Evolutionary conservation across 495 filamentous ascomycete species (phyloP).

Genomic region (Clohesyomyces aquaticus): DNA sequence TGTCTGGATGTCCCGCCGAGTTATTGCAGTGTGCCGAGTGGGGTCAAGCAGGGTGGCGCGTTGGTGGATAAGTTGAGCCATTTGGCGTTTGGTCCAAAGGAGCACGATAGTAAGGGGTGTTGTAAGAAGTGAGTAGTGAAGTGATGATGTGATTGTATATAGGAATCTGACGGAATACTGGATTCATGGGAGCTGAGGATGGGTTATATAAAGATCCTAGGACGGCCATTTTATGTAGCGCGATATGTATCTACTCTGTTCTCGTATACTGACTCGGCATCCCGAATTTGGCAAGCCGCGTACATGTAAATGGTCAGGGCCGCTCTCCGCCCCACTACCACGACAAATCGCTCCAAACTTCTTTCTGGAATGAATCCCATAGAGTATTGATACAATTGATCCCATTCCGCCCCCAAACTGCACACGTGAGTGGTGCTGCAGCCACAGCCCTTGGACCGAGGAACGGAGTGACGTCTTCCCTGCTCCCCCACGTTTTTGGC

Average conservation of each 20-base stretch:
- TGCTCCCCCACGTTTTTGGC: no score
- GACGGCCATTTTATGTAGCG: not conserved
- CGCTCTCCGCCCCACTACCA: no score
- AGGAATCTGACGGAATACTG: no score
- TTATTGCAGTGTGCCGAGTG: slow-evolving; percentile 71
- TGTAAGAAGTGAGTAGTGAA: slow-evolving; percentile 20
- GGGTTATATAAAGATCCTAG: not conserved
- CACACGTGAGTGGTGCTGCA: no score
- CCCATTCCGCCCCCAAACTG: no score
- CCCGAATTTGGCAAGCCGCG: not conserved
- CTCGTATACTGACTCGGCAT: no score
- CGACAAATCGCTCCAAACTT: no score
- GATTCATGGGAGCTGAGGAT: not conserved
- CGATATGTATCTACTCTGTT: not conserved
- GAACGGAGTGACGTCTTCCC: not conserved
- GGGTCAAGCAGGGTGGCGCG: slow-evolving; percentile 48
- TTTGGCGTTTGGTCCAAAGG: slow-evolving; percentile 48
- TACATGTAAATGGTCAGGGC: not conserved
- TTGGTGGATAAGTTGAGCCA: slow-evolving; percentile 38
- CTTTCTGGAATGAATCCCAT: no score
- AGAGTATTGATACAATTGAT: no score
- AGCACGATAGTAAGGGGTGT: slow-evolving; percentile 23
- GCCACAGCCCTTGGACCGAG: no score
- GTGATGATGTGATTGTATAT: not conserved
- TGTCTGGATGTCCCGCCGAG: slow-evolving; percentile 85